Base-by-base conservation (phyloP, 805 yeast species). In the Wickerhamomyces canadensis region DNA sequence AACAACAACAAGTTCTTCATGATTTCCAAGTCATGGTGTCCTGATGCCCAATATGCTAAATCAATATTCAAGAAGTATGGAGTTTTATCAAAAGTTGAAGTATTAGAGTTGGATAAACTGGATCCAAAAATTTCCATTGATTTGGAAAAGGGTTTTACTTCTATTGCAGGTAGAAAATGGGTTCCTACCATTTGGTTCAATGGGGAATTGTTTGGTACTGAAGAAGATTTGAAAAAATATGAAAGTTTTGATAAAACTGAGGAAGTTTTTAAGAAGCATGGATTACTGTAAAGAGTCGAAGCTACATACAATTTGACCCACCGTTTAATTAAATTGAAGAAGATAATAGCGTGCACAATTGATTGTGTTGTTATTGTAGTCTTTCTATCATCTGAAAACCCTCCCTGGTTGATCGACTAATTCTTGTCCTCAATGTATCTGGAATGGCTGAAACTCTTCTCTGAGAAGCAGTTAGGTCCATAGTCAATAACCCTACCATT, bases 1-100 rank as follows among this genome's bases (percentile, higher is more conserved):
- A 36, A 53, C 9, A 48, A 61, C 4, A 61, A 79, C 58, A 64
- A 64, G 34, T 75, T 58, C 47, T 65, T 83, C 41, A 72, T 79
- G 70, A 54, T 82, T 11, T 74, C 84, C 28, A 83, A 82, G 47
- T 68, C 80, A 15, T 82, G 88, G 88, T 83, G 93, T 57, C 84
- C 86, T 4, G 89, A 83, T 49, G 82, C 89, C 49, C 76, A 72
- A 34, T 83, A 80, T 54, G 74, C 83, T 4, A 67, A 72, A 41
- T 60, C 61, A 19, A 58, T 80, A 17, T 80, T 78, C 70, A 65
- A 70, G 34, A 69, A 73, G 36, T 74, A 67, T 49, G 66, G 69
- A 8, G 77, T 80, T 8, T 49, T 50, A 10, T 65, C 68, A 33
- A 73, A 78, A 48, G 62, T 79, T 12, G 58, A 64, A 36, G 51